phyloP scores from a whole-genome alignment of 2,329 filamentous ascomycete species.

The Diaporthe humulicola region DNA sequence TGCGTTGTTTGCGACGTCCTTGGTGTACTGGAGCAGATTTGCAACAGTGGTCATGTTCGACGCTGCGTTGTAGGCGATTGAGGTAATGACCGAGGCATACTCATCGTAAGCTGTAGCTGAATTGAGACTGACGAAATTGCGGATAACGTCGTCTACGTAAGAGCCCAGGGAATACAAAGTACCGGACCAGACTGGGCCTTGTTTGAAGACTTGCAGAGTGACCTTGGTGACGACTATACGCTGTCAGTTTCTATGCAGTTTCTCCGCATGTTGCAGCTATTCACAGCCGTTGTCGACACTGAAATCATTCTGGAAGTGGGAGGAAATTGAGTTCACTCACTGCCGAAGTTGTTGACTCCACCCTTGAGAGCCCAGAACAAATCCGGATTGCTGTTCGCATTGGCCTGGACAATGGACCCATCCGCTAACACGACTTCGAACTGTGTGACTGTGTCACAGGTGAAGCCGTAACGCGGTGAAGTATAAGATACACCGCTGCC shows the following conservation, averaged over 20 bases:
- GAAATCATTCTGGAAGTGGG: not conserved
- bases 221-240: constrained; percentile 40
- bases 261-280: not conserved
- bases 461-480: constrained; percentile 13
- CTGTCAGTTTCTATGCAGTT: not conserved
- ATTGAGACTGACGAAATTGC: not conserved
- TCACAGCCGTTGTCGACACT: not conserved
- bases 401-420: constrained; percentile 9
- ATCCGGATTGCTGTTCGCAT: not conserved
- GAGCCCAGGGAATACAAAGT: not conserved
- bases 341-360: constrained; percentile 42
- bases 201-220: constrained; percentile 36
- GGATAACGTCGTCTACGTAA: not conserved
- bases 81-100: constrained; percentile 14
- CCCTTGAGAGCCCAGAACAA: constrained; percentile 14
- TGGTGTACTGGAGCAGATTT: constrained; percentile 31
- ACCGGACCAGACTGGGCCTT: constrained; percentile 12
- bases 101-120: not conserved
- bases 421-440: constrained; percentile 25
- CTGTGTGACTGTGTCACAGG: not conserved
- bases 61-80: not conserved
- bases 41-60: not conserved
- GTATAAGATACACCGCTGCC: constrained; percentile 35
- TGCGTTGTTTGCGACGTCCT: constrained; percentile 10
- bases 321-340: not conserved